phyloP scores from a whole-genome alignment of 2,329 filamentous ascomycete species.

The Exophiala aquamarina region DNA sequence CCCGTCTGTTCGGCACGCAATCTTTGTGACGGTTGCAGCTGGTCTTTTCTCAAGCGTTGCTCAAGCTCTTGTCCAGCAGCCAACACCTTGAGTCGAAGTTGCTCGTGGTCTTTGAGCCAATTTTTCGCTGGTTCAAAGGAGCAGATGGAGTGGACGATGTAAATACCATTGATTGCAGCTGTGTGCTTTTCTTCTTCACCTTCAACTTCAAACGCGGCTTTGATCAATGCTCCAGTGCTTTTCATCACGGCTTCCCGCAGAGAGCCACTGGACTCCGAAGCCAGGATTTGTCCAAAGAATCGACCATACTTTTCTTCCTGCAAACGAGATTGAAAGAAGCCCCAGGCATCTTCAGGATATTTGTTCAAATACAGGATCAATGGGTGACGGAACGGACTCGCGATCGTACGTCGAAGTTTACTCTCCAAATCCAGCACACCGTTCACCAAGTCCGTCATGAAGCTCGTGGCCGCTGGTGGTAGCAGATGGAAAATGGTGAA shows the following conservation, averaged over 20 bases:
- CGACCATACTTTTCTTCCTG: slow-evolving; percentile 85
- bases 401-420: slow-evolving; percentile 78
- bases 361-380: slow-evolving; percentile 91
- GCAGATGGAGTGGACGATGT: slow-evolving; percentile 77
- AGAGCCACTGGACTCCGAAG: slow-evolving; percentile 70
- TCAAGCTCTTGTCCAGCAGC: slow-evolving; percentile 76
- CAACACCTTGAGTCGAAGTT: slow-evolving; percentile 60
- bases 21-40: slow-evolving; percentile 69
- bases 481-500: slow-evolving; percentile 98
- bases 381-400: slow-evolving; percentile 87
- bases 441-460: slow-evolving; percentile 86
- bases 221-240: slow-evolving; percentile 71
- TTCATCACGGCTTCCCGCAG: slow-evolving; percentile 73
- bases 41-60: slow-evolving; percentile 67
- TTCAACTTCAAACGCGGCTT: slow-evolving; percentile 63
- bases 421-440: slow-evolving; percentile 87
- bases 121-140: slow-evolving; percentile 62
- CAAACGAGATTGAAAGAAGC: slow-evolving; percentile 73
- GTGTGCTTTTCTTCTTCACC: slow-evolving; percentile 68
- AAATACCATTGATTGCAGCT: slow-evolving; percentile 82
- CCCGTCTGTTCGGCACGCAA: slow-evolving; percentile 85
- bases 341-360: slow-evolving; percentile 86
- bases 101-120: slow-evolving; percentile 63
- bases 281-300: slow-evolving; percentile 84
- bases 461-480: slow-evolving; percentile 82